These are phyloP conservation scores for Botrytis galanthina DNA, from an alignment of 2,329 filamentous ascomycete genomes.

Conservation along the genomic window DNA sequence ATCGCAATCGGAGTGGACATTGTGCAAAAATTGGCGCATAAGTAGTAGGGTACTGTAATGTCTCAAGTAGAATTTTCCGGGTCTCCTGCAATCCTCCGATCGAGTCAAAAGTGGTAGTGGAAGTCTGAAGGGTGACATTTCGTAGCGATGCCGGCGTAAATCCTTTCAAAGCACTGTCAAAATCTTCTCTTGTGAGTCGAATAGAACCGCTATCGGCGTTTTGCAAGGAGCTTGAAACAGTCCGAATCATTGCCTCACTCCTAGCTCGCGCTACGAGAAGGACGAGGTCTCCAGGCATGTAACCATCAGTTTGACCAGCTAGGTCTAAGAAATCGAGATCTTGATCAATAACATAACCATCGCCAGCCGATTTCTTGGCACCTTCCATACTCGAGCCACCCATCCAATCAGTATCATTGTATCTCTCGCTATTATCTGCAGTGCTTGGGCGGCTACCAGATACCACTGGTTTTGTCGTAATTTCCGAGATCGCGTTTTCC, in stretches of 20 bases:
- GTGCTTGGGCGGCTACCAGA: constrained; percentile 52
- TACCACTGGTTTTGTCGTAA: constrained; percentile 41
- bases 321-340: constrained; percentile 89
- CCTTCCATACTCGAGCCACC: constrained; percentile 61
- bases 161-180: constrained; percentile 78
- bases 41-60: constrained; percentile 92
- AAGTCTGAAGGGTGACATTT: constrained; percentile 90
- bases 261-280: constrained; percentile 83
- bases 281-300: constrained; percentile 93
- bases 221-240: constrained; percentile 52
- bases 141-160: constrained; percentile 94
- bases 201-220: constrained; percentile 53
- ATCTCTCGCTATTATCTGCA: constrained; percentile 54
- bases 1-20: constrained; percentile 90
- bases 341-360: constrained; percentile 70
- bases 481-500: constrained; percentile 47
- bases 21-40: constrained; percentile 97
- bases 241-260: constrained; percentile 88
- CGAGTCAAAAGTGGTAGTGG: constrained; percentile 85
- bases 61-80: constrained; percentile 88
- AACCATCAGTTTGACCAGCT: constrained; percentile 91
- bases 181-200: constrained; percentile 70
- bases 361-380: constrained; percentile 39
- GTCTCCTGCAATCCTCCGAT: constrained; percentile 89
- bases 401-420: constrained; percentile 68